Evolutionary conservation across 331 rosid genomes (phyloP).

Genomic region (Arachis monticola): DNA sequence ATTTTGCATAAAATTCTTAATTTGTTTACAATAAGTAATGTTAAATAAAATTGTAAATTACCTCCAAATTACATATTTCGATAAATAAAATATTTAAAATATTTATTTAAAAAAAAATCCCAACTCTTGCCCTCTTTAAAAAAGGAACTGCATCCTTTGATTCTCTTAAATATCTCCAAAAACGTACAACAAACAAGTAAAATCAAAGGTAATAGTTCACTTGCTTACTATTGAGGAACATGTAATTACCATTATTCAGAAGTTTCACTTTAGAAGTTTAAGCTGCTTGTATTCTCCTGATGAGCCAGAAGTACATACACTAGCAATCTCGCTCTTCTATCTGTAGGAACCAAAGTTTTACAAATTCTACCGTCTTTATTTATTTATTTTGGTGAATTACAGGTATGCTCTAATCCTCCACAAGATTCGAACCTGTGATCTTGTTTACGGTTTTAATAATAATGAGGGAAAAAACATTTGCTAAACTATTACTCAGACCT

Average conservation of each 20-base stretch:
- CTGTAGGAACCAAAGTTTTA: background rate
- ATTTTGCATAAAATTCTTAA: no score
- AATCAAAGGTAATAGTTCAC: background rate
- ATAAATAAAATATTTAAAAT: no score
- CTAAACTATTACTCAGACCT: no score
- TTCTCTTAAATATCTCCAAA: background rate
- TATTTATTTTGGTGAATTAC: no score
- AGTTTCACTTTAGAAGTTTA: background rate
- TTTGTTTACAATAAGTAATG: no score
- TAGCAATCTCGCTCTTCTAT: background rate
- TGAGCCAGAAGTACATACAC: background rate
- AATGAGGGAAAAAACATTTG: no score
- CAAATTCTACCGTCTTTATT: background rate
- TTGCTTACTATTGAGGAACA: background rate
- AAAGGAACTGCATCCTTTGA: background rate
- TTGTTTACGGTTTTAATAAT: no score
- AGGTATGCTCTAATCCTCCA: no score
- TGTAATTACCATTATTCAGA: background rate
- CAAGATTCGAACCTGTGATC: no score
- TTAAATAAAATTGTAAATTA: no score
- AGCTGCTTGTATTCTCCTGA: background rate
- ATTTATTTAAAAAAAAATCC: no score
- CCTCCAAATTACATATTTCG: no score
- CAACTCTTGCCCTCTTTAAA: background rate
- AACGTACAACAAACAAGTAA: background rate